Conservation (phyloP, 225 moss, liverwort and hornwort species). For the Ulota crispa region DNA sequence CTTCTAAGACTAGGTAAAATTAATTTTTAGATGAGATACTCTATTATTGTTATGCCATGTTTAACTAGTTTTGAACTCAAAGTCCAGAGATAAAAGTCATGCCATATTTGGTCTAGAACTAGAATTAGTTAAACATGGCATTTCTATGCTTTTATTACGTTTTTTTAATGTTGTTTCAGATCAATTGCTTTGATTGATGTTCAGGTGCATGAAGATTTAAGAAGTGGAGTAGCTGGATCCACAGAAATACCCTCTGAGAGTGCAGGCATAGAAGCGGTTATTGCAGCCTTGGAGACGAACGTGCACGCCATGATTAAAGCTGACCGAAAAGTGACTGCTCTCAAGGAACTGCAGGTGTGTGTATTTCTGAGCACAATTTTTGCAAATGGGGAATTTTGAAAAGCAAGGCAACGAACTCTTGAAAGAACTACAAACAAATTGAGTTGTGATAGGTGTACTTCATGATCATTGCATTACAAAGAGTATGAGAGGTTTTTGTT, state of each 20-base stretch:
- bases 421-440: too few species aligned
- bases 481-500: background rate
- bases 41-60: too few species aligned
- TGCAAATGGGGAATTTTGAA: too few species aligned
- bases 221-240: conserved; percentile 52
- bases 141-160: too few species aligned
- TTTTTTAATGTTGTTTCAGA: too few species aligned
- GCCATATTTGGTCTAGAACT: too few species aligned
- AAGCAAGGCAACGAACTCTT: too few species aligned
- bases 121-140: too few species aligned
- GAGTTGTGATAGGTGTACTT: background rate
- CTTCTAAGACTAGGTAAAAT: background rate
- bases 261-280: conserved; percentile 59
- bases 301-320: conserved; percentile 81
- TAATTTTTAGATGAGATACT: too few species aligned
- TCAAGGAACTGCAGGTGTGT: conserved; percentile 87
- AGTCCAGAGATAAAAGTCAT: too few species aligned
- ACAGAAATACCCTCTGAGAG: conserved; percentile 61
- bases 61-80: too few species aligned
- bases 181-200: background rate
- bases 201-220: conserved; percentile 82
- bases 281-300: conserved; percentile 73
- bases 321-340: conserved; percentile 90
- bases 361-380: background rate
- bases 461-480: background rate